phyloP scores from a whole-genome alignment of 192 early-diverging fungal species.

The Backusella parvicylindrica region DNA sequence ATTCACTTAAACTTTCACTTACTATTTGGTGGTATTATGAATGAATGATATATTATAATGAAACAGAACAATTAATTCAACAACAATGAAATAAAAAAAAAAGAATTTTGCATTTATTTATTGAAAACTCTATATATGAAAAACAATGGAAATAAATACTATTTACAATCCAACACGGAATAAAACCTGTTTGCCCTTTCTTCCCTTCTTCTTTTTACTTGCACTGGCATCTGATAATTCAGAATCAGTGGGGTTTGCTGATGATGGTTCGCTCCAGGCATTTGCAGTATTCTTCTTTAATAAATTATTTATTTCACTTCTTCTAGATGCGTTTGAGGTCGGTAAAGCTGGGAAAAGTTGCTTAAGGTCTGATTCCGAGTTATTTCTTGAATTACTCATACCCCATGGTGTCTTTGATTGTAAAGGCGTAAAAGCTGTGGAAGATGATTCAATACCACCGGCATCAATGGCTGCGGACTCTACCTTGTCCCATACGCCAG shows the following conservation, averaged over 20 bases:
- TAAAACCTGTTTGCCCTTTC: conserved; percentile 62
- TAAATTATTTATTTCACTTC: background rate
- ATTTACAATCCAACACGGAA: conserved; percentile 58
- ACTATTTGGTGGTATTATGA: too few relatives aligned
- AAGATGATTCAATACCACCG: conserved; percentile 23
- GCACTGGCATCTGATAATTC: conserved; percentile 28
- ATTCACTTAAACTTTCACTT: too few relatives aligned
- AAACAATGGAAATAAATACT: background rate
- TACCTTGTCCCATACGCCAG: conserved; percentile 49
- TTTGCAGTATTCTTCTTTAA: background rate
- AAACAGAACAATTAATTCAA: too few relatives aligned
- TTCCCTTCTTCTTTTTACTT: conserved; percentile 52
- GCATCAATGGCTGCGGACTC: conserved; percentile 38
- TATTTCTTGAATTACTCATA: conserved; percentile 13
- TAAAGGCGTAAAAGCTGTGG: background rate
- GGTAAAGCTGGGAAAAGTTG: conserved; percentile 34
- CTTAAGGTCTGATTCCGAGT: background rate
- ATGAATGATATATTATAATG: too few relatives aligned
- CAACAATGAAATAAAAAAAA: too few relatives aligned
- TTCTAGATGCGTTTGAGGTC: conserved; percentile 6
- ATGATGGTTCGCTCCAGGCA: conserved; percentile 9
- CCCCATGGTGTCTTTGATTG: conserved; percentile 31
- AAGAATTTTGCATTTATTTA: background rate
- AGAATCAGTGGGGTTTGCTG: conserved; percentile 18
- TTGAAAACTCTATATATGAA: background rate